Evolutionary conservation across 441 rosid genomes (phyloP).

Genomic region (Populus hybrid): DNA sequence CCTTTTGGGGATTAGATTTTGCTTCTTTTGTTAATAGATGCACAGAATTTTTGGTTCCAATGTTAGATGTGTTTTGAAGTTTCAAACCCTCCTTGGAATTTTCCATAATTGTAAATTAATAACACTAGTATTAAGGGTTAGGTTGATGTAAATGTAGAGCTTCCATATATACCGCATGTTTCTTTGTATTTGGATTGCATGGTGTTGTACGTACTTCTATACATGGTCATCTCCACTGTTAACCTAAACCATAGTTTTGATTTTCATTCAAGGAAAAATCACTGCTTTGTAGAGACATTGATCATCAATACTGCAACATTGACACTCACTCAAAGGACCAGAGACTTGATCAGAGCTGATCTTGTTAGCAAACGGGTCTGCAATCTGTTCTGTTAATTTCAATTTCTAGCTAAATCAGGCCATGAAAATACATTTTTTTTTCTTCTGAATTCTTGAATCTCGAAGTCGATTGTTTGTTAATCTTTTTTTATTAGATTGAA

Average conservation of each 20-base stretch:
- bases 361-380: not conserved
- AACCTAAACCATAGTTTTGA: not conserved
- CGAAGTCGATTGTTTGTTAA: not conserved
- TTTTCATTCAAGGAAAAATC: not conserved
- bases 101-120: conserved; percentile 18
- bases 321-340: not conserved
- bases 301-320: not conserved
- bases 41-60: not conserved
- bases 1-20: not conserved
- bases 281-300: not conserved
- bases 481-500: not conserved
- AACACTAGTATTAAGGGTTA: not conserved
- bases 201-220: not conserved
- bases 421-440: not conserved
- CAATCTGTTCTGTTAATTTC: not conserved
- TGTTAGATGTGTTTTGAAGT: conserved; percentile 5
- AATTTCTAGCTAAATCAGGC: not conserved
- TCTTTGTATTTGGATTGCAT: not conserved
- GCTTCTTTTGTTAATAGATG: not conserved
- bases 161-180: not conserved
- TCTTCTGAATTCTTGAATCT: not conserved
- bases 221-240: too few species aligned
- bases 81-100: conserved; percentile 4
- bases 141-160: not conserved
- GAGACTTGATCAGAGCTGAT: not conserved